Conservation (phyloP, 352 stramenopile species). For the Globisporangium barbulae region DNA sequence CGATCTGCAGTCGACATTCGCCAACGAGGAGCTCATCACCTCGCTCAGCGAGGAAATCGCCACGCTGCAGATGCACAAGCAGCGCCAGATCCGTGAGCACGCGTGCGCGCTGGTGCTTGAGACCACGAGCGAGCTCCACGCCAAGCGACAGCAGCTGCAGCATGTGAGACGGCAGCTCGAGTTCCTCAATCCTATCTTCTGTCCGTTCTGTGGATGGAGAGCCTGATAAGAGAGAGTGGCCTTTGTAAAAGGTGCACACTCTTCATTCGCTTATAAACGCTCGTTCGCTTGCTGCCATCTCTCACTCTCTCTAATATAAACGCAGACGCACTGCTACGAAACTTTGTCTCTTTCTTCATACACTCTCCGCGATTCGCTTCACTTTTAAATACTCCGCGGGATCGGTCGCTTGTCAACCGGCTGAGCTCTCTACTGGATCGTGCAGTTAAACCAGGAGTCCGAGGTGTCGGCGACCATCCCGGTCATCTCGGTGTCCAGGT, state of each 20-base stretch:
- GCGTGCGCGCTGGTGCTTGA: constrained; percentile 29
- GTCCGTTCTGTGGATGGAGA: constrained; percentile 43
- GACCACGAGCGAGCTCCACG: constrained; percentile 27
- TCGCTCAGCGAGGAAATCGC: constrained; percentile 19
- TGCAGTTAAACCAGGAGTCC: constrained; percentile 65
- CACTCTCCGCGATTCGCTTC: not conserved
- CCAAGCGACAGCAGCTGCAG: constrained; percentile 21
- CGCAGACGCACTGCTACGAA: not conserved
- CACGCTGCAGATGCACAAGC: constrained; percentile 27
- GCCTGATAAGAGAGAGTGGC: not conserved
- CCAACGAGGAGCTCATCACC: constrained; percentile 25
- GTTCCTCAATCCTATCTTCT: constrained; percentile 32
- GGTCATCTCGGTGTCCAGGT: constrained; percentile 42
- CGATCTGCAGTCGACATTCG: constrained; percentile 21
- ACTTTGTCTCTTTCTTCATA: not conserved
- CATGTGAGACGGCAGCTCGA: constrained; percentile 33
- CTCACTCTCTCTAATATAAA: constrained; percentile 8
- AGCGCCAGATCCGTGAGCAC: constrained; percentile 27
- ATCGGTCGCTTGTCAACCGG: constrained; percentile 3
- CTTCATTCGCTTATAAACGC: not conserved
- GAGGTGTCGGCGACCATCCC: constrained; percentile 28
- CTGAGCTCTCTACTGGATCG: constrained; percentile 39
- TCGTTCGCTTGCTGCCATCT: not conserved
- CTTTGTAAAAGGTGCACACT: not conserved
- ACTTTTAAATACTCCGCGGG: constrained; percentile 14